Base-by-base conservation (phyloP, 2,329 filamentous ascomycete species). In the Cytospora paraplurivora region DNA sequence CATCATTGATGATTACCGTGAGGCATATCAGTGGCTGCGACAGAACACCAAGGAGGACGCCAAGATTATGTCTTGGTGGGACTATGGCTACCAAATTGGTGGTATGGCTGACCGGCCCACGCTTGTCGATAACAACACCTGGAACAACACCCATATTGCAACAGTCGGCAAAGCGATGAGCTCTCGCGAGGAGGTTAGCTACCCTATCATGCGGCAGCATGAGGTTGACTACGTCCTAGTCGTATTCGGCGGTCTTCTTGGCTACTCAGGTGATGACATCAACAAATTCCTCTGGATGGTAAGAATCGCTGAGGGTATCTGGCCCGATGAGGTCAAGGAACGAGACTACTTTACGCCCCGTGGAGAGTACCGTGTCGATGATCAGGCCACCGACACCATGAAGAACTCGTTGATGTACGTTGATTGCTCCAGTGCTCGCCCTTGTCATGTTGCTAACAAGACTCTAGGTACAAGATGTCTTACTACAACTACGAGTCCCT, bases 261-360 rank as follows among this genome's bases (percentile, higher is more conserved):
- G 96, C 62, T 99, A 99, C 81, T 97, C 93, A 58, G 95, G 95
- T 68, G 95, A 99, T 71, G 95, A 99, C 74, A 97, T 99, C 81
- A 99, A 99, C 84, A 99, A 99, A 81, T 99, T 99, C 83, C 82
- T 99, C 70, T 99, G 95, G 95, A 99, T 99, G 96, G 93, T 99
- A 64, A 88, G 95, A 75, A 99, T 99, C 73, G 95, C 95, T 47
- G 95, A 99, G 79, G 95, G 95, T 68, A 98, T 99, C 78, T 99
- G 95, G 95, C 95, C 95, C n/a, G 93, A 98, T 69, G 94, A 99
- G 83, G 89, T 99, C 70, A 96, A 93, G 80, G 95, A 99, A 80
- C 90, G 95, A 68, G 90, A 94, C 72, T 99, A 94, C 81, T 99
- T 99, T 79, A 99, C 95, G 7, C 73, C 88, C 5, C 88, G 93